Base-by-base conservation (phyloP, 805 yeast genomes). In the Candida alai region DNA sequence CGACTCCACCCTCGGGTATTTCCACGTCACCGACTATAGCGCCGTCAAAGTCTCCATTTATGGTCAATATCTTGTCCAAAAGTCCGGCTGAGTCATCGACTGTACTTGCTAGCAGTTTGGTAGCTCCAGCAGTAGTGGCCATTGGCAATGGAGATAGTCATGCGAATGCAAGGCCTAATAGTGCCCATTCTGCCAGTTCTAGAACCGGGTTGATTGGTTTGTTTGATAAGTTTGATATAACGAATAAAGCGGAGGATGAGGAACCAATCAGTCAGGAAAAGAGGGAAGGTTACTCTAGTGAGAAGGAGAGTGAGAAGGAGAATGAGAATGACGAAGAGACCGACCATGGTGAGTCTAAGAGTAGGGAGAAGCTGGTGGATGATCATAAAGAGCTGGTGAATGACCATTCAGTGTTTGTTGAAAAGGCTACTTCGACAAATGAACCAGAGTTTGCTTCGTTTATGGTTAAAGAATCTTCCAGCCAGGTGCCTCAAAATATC, bases 171-270 rank as follows among this genome's bases (percentile, higher is more conserved):
- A 3, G 8, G 28, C 12, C 16, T 9, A 3, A 10, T 7, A 31
- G n/a, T 8, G 19, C 11, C 12, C 4, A 6, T 8, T 7, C 35
- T 6, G 20, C n/a, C 13, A 22, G 21, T 15, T 21, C 33, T 7
- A 41, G 34, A 34, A 42, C 41, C 16, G 59, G 56, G 31, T 48
- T 62, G 36, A 55, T 59, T 29, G 65, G 54, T 11, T 43, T 62
- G 16, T 58, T 62, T 39, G 66, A 57, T 37, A 60, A 56, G 41
- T 62, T 60, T 41, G 66, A 60, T 35, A 40, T 60, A 7, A 40
- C 39, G 11, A 28, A 28, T 11, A 30, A 35, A 2, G 17, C 25
- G 22, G 34, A 32, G 19, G 24, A 24, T 4, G 37, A 22, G 10
- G 17, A 22, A 30, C n/a, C 6, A 12, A 4, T 20, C 11, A 7